These are phyloP conservation scores for Annona cherimola DNA, from an alignment of 164 flowering plant species.

Conservation along the genomic window DNA sequence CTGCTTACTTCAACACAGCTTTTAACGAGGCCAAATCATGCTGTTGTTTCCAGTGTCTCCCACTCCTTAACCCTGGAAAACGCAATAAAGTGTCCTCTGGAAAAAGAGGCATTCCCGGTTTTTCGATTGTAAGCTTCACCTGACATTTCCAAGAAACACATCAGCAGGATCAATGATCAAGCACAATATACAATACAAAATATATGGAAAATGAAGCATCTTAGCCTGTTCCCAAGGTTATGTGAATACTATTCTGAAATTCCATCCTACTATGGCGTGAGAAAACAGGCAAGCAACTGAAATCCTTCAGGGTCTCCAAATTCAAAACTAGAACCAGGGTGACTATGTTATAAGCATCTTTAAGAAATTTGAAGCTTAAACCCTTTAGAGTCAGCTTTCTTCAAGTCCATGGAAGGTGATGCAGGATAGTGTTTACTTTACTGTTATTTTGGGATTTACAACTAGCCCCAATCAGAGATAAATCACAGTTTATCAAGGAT, in stretches of 20 bases:
- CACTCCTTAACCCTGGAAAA: constrained; percentile 60
- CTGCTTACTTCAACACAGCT: constrained; percentile 76
- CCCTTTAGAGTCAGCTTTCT: too few relatives aligned
- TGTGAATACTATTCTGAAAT: too few relatives aligned
- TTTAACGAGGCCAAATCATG: constrained; percentile 64
- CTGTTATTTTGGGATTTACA: too few relatives aligned
- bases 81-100: constrained; percentile 52
- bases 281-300: neutral
- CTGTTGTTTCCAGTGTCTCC: constrained; percentile 80
- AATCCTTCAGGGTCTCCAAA: neutral
- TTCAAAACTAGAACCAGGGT: neutral
- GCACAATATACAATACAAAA: neutral
- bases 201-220: neutral
- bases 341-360: neutral
- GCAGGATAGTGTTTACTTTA: too few relatives aligned
- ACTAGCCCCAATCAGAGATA: too few relatives aligned
- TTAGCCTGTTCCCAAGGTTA: too few relatives aligned
- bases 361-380: neutral
- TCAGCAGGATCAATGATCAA: neutral
- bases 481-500: too few relatives aligned
- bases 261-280: too few relatives aligned
- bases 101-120: constrained; percentile 48
- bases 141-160: constrained; percentile 13
- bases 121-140: constrained; percentile 46
- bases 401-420: too few relatives aligned